These are phyloP conservation scores for Primulina huaijiensis DNA, from an alignment of 257 asterid species.

Conservation along the genomic window DNA sequence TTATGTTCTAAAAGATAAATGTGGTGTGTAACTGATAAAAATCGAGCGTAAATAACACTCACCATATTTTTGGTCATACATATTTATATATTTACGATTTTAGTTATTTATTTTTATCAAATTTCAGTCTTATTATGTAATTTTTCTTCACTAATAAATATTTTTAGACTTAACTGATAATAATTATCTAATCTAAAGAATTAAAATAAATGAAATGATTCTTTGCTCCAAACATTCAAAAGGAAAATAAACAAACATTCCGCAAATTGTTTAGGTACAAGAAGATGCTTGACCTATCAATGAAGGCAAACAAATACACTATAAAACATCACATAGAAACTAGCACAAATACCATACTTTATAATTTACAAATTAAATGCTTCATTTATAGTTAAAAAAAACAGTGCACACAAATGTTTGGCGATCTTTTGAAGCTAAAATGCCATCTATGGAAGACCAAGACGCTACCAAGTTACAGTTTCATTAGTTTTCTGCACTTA, in stretches of 20 bases:
- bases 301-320: constrained; percentile 22
- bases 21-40: too few species aligned
- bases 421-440: constrained; percentile 10
- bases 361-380: constrained; percentile 27
- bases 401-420: constrained; percentile 17
- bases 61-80: too few species aligned
- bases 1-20: too few species aligned
- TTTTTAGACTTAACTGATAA: too few species aligned
- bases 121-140: too few species aligned
- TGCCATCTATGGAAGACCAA: constrained; percentile 23
- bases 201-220: too few species aligned
- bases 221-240: neutral
- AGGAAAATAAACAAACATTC: neutral
- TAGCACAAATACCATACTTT: constrained; percentile 26
- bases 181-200: too few species aligned
- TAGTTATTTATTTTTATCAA: too few species aligned
- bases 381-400: constrained; percentile 5
- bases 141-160: too few species aligned
- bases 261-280: neutral
- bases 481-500: constrained; percentile 21
- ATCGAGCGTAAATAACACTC: too few species aligned
- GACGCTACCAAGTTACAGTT: constrained; percentile 14
- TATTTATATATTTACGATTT: too few species aligned
- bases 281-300: constrained; percentile 24
- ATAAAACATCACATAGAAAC: constrained; percentile 11